These are phyloP conservation scores for Populus tremula DNA, from an alignment of 345 rosid species.

Conservation along the genomic window DNA sequence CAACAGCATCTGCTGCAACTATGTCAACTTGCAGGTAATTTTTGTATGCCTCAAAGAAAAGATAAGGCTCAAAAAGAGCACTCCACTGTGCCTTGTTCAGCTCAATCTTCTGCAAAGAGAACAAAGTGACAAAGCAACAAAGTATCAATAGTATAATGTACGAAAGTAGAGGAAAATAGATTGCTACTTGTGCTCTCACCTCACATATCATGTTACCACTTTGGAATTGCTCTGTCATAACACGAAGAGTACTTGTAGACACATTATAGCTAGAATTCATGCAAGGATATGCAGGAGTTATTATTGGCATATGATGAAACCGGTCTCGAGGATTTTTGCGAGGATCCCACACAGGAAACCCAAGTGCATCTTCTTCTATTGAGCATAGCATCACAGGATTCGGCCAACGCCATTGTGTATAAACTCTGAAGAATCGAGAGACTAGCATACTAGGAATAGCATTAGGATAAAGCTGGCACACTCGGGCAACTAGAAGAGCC, in stretches of 20 bases:
- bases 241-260: constrained; percentile 64
- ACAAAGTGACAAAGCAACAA: constrained; percentile 2
- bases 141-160: constrained; percentile 6
- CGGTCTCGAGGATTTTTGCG: constrained; percentile 65
- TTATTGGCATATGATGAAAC: constrained; percentile 66
- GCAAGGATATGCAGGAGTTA: constrained; percentile 82
- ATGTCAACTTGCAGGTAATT: constrained; percentile 72
- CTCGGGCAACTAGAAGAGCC: constrained; percentile 73
- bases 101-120: constrained; percentile 51
- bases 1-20: constrained; percentile 54
- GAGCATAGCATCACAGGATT: constrained; percentile 78
- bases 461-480: constrained; percentile 78
- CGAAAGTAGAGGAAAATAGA: not conserved
- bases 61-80: constrained; percentile 58
- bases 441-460: constrained; percentile 72
- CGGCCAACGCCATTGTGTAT: constrained; percentile 79
- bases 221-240: constrained; percentile 70
- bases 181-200: constrained; percentile 28
- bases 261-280: constrained; percentile 84
- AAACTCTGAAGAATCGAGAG: constrained; percentile 65
- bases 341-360: constrained; percentile 71
- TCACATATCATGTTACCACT: constrained; percentile 56
- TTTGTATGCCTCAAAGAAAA: constrained; percentile 67
- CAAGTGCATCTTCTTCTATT: constrained; percentile 61
- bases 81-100: constrained; percentile 60